Conservation (phyloP, 441 rosid species). For the Populus hybrid region DNA sequence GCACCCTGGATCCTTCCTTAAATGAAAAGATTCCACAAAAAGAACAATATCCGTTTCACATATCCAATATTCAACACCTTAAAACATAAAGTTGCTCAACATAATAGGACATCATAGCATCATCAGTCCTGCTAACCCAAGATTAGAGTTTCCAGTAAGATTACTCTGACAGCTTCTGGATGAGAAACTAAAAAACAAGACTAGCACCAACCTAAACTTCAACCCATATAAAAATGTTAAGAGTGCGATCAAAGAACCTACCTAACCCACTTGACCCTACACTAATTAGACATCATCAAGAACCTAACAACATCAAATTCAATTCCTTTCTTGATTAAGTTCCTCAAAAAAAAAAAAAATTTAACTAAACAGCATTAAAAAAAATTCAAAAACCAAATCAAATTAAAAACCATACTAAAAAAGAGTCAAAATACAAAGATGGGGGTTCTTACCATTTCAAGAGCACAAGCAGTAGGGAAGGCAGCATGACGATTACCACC, state of each 20-base stretch:
- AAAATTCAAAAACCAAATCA: background rate
- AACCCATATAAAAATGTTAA: background rate
- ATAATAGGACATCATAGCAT: background rate
- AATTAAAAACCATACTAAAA: background rate
- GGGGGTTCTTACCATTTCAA: slow-evolving; percentile 65
- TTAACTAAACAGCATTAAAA: background rate
- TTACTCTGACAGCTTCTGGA: background rate
- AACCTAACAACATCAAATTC: background rate
- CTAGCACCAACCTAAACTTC: background rate
- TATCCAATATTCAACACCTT: background rate
- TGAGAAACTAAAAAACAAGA: background rate
- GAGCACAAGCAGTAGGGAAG: slow-evolving; percentile 95
- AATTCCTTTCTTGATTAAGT: background rate
- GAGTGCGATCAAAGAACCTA: background rate
- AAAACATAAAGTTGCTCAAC: background rate
- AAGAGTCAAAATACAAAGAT: background rate
- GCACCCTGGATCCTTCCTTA: background rate
- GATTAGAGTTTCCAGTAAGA: background rate
- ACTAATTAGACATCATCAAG: background rate
- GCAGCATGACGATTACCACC: slow-evolving; percentile 76
- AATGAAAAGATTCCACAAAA: background rate
- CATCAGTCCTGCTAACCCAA: background rate
- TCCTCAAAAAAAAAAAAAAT: background rate
- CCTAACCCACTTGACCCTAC: background rate
- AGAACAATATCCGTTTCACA: background rate